These are phyloP conservation scores for Saccharomyces jurei DNA, from an alignment of 805 yeast genomes.

Conservation along the genomic window DNA sequence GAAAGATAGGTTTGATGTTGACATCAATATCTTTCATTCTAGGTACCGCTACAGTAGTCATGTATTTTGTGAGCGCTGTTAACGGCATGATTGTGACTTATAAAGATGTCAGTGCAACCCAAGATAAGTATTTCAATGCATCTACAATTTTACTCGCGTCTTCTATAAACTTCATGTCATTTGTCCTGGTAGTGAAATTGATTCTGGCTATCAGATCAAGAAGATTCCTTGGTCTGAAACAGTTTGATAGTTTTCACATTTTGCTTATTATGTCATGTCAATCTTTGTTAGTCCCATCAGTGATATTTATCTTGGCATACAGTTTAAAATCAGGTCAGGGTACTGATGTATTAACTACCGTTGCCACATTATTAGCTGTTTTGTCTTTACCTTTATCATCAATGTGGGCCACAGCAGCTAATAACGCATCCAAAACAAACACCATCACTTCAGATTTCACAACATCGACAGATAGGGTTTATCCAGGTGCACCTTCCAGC, in stretches of 20 bases:
- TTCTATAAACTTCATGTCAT: constrained; percentile 56
- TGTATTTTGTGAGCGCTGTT: constrained; percentile 50
- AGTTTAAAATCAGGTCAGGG: constrained; percentile 29
- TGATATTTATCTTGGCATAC: constrained; percentile 52
- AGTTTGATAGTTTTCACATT: constrained; percentile 76
- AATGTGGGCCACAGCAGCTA: constrained; percentile 77
- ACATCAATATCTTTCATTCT: constrained; percentile 35
- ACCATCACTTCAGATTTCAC: constrained; percentile 27
- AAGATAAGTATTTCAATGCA: constrained; percentile 40
- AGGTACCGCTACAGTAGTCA: constrained; percentile 47
- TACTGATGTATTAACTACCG: constrained; percentile 38
- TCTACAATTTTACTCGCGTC: constrained; percentile 59
- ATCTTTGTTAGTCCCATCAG: constrained; percentile 71
- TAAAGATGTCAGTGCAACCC: constrained; percentile 15
- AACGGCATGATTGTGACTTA: constrained; percentile 35
- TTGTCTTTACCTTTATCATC: constrained; percentile 75
- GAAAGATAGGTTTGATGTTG: constrained; percentile 34
- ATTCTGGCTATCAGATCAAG: constrained; percentile 62
- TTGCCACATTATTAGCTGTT: constrained; percentile 56
- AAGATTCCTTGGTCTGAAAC: constrained; percentile 67
- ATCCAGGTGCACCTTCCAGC: constrained; percentile 11
- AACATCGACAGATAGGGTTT: constrained; percentile 14
- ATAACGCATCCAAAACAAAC: constrained; percentile 39
- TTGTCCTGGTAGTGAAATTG: constrained; percentile 57
- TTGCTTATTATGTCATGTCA: constrained; percentile 75